phyloP scores from a whole-genome alignment of 495 filamentous ascomycete genomes.

The Patellaria atrata region DNA sequence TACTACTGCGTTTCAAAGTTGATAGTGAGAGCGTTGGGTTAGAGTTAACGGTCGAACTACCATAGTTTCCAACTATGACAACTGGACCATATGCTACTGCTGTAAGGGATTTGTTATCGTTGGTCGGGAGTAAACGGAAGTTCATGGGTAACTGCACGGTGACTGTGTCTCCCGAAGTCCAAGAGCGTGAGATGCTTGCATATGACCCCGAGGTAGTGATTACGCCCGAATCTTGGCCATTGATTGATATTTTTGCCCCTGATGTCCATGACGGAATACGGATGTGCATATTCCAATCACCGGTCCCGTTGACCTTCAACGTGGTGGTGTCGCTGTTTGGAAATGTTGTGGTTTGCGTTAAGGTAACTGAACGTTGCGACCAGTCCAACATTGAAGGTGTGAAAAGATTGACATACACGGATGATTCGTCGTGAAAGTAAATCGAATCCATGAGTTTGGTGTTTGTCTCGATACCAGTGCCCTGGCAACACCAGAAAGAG shows the following conservation, averaged over 20 bases:
- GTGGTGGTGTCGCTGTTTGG: conserved; percentile 22
- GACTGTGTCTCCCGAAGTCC: conserved; percentile 25
- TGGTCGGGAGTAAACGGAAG: conserved; percentile 22
- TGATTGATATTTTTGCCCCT: conserved; percentile 21
- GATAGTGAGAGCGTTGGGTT: conserved; percentile 8
- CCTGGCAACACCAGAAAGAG: conserved; percentile 26
- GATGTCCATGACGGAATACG: conserved; percentile 27
- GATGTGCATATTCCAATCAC: conserved; percentile 19
- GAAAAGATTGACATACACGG: conserved; percentile 28
- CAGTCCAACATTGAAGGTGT: conserved; percentile 25
- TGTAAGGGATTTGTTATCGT: conserved; percentile 24
- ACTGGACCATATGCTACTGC: conserved; percentile 26
- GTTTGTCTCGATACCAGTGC: conserved; percentile 25
- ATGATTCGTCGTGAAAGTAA: conserved; percentile 21
- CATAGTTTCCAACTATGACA: conserved; percentile 24
- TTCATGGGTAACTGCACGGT: conserved; percentile 24
- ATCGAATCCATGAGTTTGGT: conserved; percentile 25
- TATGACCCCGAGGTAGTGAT: conserved; percentile 20
- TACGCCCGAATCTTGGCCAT: conserved; percentile 17
- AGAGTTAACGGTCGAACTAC: conserved; percentile 7
- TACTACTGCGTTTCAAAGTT: conserved; percentile 7
- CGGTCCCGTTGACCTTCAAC: conserved; percentile 15
- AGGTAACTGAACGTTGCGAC: conserved; percentile 13
- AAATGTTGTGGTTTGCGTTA: conserved; percentile 23
- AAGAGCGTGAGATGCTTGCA: conserved; percentile 18